Evolutionary conservation across 331 rosid genomes (phyloP), one percentile per base, ranked within the genome.

Genomic region (Saraca asoca): DNA sequence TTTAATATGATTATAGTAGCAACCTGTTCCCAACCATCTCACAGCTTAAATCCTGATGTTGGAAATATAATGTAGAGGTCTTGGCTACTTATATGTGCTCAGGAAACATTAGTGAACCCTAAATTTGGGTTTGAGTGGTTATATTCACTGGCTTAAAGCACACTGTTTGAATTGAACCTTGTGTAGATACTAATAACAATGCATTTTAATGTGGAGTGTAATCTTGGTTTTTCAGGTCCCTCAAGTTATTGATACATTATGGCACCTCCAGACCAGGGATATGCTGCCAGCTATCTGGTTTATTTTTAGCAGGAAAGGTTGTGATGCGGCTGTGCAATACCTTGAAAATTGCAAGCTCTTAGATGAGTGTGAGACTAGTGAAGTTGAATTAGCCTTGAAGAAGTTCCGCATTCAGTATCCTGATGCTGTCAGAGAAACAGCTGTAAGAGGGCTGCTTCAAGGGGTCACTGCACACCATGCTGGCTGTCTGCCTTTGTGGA

Each of bases 381-480:
- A 93, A 83, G 96, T 93, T 73, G 87, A 90, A 44, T 83, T 93
- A 55, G 88, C 97, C 48, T 81, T 93, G 83, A 93, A 85, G 86
- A 88, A 81, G 82, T 93, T 90, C 69, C 95, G 90, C 71, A 71
- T 84, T 66, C 85, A 78, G 71, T 93, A 87, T 80, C 95, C 97
- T 58, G 98, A 93, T 83, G 98, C 96, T 75, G 85, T 93, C 62
- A 79, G 98, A 82, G 97, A 90, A 80, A 72, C 81, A 64, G 95
- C 97, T 9, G 80, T 87, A 34, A 90, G 73, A 75, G 97, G 97
- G 48, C 84, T 93, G 75, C 80, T 83, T 58, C 87, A 83, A 71
- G 98, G 98, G 71, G 95, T 80, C 78, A 91, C 98, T 64, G 96
- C 98, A 12, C 98, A 90, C 79, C 98, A 93, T 71, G 98, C 98